Conservation (phyloP, 2,329 filamentous ascomycete genomes). For the Cryphonectria japonica region DNA sequence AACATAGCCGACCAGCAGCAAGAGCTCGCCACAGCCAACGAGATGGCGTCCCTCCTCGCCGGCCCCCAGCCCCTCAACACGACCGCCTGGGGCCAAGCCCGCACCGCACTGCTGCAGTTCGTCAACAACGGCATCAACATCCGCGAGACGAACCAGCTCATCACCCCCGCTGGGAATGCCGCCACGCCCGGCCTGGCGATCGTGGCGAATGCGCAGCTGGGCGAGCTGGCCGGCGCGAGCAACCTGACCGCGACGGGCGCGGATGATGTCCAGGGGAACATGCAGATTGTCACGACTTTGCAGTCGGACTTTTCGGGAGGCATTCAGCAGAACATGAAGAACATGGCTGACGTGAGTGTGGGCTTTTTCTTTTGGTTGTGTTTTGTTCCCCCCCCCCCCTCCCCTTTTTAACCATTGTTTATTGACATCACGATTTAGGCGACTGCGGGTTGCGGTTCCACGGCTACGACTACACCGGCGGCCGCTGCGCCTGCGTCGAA, state of each 20-base stretch:
- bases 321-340: constrained; percentile 32
- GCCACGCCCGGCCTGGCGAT: constrained; percentile 30
- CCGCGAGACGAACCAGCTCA: constrained; percentile 33
- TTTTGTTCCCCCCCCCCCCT: too few relatives aligned
- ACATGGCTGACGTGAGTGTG: constrained; percentile 27
- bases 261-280: constrained; percentile 27
- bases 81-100: constrained; percentile 28
- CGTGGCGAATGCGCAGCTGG: constrained; percentile 30
- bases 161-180: constrained; percentile 28
- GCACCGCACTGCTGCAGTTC: constrained; percentile 30
- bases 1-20: constrained; percentile 34
- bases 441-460: constrained; percentile 13
- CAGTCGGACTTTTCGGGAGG: constrained; percentile 31
- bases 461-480: neutral
- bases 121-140: constrained; percentile 34
- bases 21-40: constrained; percentile 30
- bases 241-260: constrained; percentile 23
- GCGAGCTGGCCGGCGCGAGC: constrained; percentile 24
- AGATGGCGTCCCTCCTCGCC: constrained; percentile 24
- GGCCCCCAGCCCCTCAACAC: constrained; percentile 20
- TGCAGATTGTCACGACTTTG: constrained; percentile 24
- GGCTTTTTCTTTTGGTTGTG: too few relatives aligned
- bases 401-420: neutral
- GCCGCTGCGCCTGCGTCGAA: constrained; percentile 9
- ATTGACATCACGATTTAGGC: neutral